These are phyloP conservation scores for Septoria petroselini DNA, from an alignment of 2,329 filamentous ascomycete genomes.

Conservation along the genomic window DNA sequence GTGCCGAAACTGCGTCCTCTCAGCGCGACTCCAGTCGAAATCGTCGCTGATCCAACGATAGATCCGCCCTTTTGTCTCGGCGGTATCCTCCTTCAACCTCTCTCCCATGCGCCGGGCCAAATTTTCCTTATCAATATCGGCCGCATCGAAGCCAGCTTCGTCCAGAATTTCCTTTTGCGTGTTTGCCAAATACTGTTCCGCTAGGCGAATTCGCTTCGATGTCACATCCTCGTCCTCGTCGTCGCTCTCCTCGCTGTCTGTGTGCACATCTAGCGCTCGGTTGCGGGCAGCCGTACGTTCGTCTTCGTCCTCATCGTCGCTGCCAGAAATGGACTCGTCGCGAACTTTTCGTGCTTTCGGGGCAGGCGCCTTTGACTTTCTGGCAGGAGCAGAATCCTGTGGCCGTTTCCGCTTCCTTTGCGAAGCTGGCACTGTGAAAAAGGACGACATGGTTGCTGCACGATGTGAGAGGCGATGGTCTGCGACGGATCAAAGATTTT, in stretches of 20 bases:
- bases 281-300: constrained; percentile 21
- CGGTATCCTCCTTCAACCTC: constrained; percentile 83
- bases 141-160: constrained; percentile 85
- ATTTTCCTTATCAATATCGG: constrained; percentile 85
- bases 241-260: constrained; percentile 52
- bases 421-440: constrained; percentile 84
- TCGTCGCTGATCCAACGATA: constrained; percentile 76
- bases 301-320: constrained; percentile 69
- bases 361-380: constrained; percentile 45
- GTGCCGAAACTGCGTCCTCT: constrained; percentile 70
- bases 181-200: constrained; percentile 90
- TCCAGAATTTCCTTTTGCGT: constrained; percentile 71
- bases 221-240: constrained; percentile 87
- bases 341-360: constrained; percentile 51
- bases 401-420: constrained; percentile 85
- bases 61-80: constrained; percentile 84
- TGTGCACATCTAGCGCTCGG: constrained; percentile 37
- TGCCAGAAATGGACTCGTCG: constrained; percentile 83
- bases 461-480: constrained; percentile 3
- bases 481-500: not conserved
- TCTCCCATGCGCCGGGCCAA: constrained; percentile 65
- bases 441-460: constrained; percentile 71
- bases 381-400: constrained; percentile 54
- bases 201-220: constrained; percentile 79
- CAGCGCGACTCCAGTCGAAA: constrained; percentile 65